Evolutionary conservation across 2,329 filamentous ascomycete species (phyloP), one percentile per base, ranked within the genome.

Genomic region (Botrytis squamosa): DNA sequence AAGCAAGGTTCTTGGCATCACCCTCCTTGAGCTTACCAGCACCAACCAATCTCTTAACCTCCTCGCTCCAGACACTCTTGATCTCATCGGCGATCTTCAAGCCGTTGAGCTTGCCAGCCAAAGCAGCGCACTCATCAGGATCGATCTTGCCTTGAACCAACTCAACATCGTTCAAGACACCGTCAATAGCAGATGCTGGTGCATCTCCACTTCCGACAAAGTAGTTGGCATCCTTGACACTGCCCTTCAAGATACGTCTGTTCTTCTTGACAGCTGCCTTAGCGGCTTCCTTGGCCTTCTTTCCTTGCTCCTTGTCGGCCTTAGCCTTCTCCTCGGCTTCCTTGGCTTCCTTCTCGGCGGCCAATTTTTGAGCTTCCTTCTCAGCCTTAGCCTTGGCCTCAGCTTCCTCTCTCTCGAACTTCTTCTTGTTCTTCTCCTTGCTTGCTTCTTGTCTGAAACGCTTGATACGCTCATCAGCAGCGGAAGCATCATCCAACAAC

Each of bases 211-310:
- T 85, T 33, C 86, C 86, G 73, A 87, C 88, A 83, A 99, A 98
- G 90, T 99, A 99, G 88, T 98, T 98, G 80, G 93, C 95, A 78
- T 99, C 96, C 88, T 99, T 99, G 84, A 95, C 93, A 77, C 93
- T 94, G 76, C 90, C 91, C 84, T 97, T 94, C 80, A 99, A 91
- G 66, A 98, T 92, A 87, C 96, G 94, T 90, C 98, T 98, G 90
- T 99, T 99, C 93, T 99, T 99, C 92, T 99, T 99, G 80, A 96
- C 92, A 22, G 96, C 96, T 81, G 94, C 98, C 91, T 99, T 99
- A 74, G 96, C 96, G 2, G 95, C 95, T 85, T 99, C 96, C 88
- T 98, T 99, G 75, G 93, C 92, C 89, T 99, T 99, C 90, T 98
- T 99, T 81, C 86, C 86, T 76, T 92, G 88, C 78, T 95, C 94